Conservation (phyloP, 208 protist genomes). For the Leishmania guyanensis region DNA sequence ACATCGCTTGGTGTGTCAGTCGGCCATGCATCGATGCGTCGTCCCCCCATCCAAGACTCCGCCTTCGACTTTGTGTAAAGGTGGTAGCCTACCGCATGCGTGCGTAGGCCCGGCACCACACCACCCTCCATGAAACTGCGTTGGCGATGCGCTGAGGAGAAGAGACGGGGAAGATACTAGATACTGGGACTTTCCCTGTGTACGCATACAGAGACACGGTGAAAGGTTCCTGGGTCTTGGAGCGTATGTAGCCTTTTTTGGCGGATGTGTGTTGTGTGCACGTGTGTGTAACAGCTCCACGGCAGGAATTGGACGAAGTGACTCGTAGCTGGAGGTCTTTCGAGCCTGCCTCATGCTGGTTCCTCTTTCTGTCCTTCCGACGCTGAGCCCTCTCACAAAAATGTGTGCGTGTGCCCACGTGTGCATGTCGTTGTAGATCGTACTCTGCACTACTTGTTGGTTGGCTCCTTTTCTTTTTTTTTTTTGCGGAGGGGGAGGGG, state of each 20-base stretch:
- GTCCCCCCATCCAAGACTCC: slow-evolving; percentile 52
- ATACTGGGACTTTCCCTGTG: not conserved
- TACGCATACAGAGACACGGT: not conserved
- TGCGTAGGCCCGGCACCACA: not conserved
- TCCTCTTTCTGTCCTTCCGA: not conserved
- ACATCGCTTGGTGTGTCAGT: slow-evolving; percentile 65
- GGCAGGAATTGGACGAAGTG: not conserved
- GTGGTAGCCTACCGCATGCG: not conserved
- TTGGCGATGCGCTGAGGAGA: not conserved
- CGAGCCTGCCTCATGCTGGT: not conserved
- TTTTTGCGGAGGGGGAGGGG: not conserved
- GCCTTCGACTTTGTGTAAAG: slow-evolving; percentile 59
- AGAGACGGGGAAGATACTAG: not conserved
- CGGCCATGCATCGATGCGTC: slow-evolving; percentile 63
- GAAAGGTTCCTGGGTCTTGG: not conserved
- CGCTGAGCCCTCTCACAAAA: not conserved
- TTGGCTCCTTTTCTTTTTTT: not conserved
- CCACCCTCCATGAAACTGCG: not conserved
- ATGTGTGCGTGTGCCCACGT: not conserved
- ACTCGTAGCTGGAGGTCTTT: not conserved
- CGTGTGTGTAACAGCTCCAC: not conserved
- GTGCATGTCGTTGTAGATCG: not conserved
- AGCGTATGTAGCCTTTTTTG: not conserved
- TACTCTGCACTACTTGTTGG: not conserved
- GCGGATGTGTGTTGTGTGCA: not conserved